Percentiles rank a stretch among this genome's conserved stretches.
These are phyloP conservation scores for Fusarium phyllophilum DNA, from an alignment of 2,329 filamentous ascomycete species.

Conservation along the genomic window DNA sequence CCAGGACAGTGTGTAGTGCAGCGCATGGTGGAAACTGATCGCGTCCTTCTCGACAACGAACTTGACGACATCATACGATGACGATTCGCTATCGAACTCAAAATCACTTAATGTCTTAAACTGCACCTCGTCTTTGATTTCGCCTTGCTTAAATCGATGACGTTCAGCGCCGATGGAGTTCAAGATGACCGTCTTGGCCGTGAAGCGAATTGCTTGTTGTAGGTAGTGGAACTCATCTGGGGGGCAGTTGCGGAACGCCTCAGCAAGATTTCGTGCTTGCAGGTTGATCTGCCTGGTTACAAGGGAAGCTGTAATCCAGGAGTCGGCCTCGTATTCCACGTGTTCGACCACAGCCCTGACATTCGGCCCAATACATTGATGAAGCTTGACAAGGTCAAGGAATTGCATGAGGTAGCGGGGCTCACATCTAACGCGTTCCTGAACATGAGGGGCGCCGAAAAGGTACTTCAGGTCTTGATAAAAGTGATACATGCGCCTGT, in stretches of 20 bases:
- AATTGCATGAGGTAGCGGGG: constrained; percentile 93
- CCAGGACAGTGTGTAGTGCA: constrained; percentile 98
- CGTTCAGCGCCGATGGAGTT: constrained; percentile 92
- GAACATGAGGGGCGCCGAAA: constrained; percentile 87
- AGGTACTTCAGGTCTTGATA: constrained; percentile 94
- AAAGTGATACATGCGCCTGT: constrained; percentile 96
- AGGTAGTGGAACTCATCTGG: constrained; percentile 74
- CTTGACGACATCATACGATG: constrained; percentile 77
- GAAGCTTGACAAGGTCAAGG: constrained; percentile 92
- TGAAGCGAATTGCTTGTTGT: constrained; percentile 75
- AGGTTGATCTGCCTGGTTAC: constrained; percentile 96
- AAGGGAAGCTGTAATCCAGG: constrained; percentile 95
- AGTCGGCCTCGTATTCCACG: constrained; percentile 97
- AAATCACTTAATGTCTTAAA: constrained; percentile 84
- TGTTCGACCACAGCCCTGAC: constrained; percentile 90
- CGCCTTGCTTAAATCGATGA: constrained; percentile 82
- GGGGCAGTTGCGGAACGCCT: constrained; percentile 79
- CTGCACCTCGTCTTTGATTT: constrained; percentile 85
- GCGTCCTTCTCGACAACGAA: constrained; percentile 89
- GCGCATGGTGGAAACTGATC: constrained; percentile 96
- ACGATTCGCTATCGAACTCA: constrained; percentile 74
- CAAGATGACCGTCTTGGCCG: constrained; percentile 85
- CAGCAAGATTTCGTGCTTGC: constrained; percentile 86
- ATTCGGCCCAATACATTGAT: constrained; percentile 97
- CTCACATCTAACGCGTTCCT: constrained; percentile 83